These are phyloP conservation scores for Talaromyces sp. DNA, from an alignment of 2,329 filamentous ascomycete species.

Conservation along the genomic window DNA sequence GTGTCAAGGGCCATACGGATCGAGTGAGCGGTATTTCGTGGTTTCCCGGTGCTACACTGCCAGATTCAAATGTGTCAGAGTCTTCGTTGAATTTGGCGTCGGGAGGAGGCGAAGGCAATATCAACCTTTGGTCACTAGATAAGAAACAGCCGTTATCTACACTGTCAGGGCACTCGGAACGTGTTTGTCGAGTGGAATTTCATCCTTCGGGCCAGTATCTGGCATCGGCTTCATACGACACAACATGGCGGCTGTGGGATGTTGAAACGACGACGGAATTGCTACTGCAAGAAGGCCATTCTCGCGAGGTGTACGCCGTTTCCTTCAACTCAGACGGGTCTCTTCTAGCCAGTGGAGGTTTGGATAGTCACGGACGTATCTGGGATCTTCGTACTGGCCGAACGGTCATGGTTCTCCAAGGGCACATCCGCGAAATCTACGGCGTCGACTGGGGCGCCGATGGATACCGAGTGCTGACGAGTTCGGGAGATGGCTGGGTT, in stretches of 20 bases:
- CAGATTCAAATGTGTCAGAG: slow-evolving; percentile 65
- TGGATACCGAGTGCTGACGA: slow-evolving; percentile 86
- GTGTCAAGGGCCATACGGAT: slow-evolving; percentile 78
- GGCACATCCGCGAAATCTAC: slow-evolving; percentile 89
- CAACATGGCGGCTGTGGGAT: slow-evolving; percentile 96
- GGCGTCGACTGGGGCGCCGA: slow-evolving; percentile 89
- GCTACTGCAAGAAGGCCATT: slow-evolving; percentile 88
- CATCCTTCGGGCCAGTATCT: slow-evolving; percentile 87
- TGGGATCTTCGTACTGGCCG: slow-evolving; percentile 93
- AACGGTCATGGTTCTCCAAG: slow-evolving; percentile 92
- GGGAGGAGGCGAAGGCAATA: slow-evolving; percentile 79
- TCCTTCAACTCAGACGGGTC: slow-evolving; percentile 90
- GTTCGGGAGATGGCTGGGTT: slow-evolving; percentile 89
- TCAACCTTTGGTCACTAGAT: slow-evolving; percentile 85
- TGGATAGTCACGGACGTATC: slow-evolving; percentile 90
- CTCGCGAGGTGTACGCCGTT: slow-evolving; percentile 84
- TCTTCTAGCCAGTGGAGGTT: slow-evolving; percentile 81
- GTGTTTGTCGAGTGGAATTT: slow-evolving; percentile 89
- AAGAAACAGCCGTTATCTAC: slow-evolving; percentile 81
- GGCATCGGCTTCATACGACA: slow-evolving; percentile 91
- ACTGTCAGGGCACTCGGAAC: slow-evolving; percentile 74
- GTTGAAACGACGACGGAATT: slow-evolving; percentile 79
- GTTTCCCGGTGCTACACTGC: slow-evolving; percentile 76
- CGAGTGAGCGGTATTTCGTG: slow-evolving; percentile 88
- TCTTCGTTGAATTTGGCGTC: slow-evolving; percentile 80